phyloP scores from a whole-genome alignment of 805 yeast genomes.

The Nakazawaea populi region DNA sequence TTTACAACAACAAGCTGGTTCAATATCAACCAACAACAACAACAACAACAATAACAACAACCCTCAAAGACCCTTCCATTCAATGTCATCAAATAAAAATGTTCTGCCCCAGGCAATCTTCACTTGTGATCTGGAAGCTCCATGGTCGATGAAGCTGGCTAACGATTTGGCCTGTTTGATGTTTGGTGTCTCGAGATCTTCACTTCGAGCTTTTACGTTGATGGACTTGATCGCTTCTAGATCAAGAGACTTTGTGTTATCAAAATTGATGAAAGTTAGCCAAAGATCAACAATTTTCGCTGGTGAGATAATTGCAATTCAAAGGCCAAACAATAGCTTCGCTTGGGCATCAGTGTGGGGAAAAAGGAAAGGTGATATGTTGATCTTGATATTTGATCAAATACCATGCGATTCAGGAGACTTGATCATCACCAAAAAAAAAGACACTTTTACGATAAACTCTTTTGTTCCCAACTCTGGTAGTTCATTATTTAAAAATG shows the following conservation, averaged over 20 bases:
- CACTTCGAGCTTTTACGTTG: constrained; percentile 55
- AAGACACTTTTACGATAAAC: constrained; percentile 16
- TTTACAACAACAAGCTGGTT: constrained; percentile 5
- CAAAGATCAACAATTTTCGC: constrained; percentile 53
- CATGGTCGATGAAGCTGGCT: constrained; percentile 79
- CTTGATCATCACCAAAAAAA: constrained; percentile 37
- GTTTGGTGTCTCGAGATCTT: constrained; percentile 71
- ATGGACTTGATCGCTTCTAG: constrained; percentile 77
- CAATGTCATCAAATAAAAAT: constrained; percentile 64
- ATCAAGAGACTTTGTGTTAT: constrained; percentile 62
- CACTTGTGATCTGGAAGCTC: constrained; percentile 66
- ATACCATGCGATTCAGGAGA: constrained; percentile 70
- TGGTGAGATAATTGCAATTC: constrained; percentile 81
- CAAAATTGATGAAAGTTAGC: constrained; percentile 35
- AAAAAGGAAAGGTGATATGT: constrained; percentile 59
- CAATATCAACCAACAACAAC: not conserved
- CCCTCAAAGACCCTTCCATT: constrained; percentile 35
- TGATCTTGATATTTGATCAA: constrained; percentile 84
- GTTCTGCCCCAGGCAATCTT: constrained; percentile 76
- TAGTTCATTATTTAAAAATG: constrained; percentile 15
- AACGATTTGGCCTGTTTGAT: constrained; percentile 86
- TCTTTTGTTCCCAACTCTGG: constrained; percentile 18
- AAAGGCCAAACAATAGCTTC: constrained; percentile 54
- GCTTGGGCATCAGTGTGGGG: constrained; percentile 94
- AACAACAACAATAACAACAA: constrained; percentile 8